Base-by-base conservation (phyloP, 495 filamentous ascomycete genomes). In the Podospora tetraspora region DNA sequence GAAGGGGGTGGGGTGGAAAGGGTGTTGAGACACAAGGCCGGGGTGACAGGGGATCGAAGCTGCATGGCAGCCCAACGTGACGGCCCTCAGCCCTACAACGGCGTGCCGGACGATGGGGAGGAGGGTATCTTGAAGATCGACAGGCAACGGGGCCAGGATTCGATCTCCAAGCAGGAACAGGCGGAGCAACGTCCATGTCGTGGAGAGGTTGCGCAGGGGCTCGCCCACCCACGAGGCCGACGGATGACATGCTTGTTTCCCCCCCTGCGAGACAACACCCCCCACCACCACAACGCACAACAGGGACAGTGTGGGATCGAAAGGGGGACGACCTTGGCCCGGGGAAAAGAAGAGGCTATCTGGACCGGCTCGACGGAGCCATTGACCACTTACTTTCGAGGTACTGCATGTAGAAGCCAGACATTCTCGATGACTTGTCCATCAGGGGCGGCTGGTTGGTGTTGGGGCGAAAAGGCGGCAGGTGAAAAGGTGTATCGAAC, bases 371-470 rank as follows among this genome's bases (percentile, higher is more conserved):
- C 30, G n/a, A 30, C 16, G 66, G 37, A 27, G 69, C 69, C 71
- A 72, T 74, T 59, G 73, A 79, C 65, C 69, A 87, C 85, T 84
- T 85, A 87, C 85, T 85, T 77, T 86, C 84, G 67, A 87, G 78
- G 79, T 87, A 87, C 78, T 86, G 84, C 81, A 87, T 87, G 78
- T 87, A 87, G 75, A 85, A 87, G 76, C 85, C 85, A 71, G 79
- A 79, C 84, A 86, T 85, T 75, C 77, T 71, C 74, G 72, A 75
- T 58, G 68, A 68, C 34, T 37, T 68, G 68, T 62, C 62, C 67
- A 74, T 67, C 67, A 32, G 69, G 34, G 37, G 61, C 52, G 72
- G 58, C 59, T 59, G 37, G 64, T 57, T 58, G 27, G 27, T 37
- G 61, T 62, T 57, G 63, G 43, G 27, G 30, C n/a, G 43, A 22